phyloP scores from a whole-genome alignment of 1,284 basidiomycete species.

The Irpex sp. region DNA sequence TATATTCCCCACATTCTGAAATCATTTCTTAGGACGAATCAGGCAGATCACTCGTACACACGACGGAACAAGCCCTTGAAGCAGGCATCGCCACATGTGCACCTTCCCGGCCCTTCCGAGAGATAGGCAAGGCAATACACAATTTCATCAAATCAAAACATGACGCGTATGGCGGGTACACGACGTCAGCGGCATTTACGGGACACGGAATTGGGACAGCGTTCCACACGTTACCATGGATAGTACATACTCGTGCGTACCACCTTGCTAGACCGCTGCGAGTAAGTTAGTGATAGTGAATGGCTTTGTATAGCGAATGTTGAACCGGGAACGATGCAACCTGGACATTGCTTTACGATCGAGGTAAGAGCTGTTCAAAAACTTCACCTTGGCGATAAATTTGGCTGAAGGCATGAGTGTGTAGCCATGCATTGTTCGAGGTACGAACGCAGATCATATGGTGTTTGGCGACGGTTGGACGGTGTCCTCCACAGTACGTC shows the following conservation, averaged over 20 bases:
- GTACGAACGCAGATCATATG: constrained; percentile 57
- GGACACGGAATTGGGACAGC: constrained; percentile 85
- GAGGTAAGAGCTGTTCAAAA: constrained; percentile 43
- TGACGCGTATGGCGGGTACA: constrained; percentile 27
- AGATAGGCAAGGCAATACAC: constrained; percentile 77
- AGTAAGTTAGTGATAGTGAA: background rate
- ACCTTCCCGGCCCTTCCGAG: constrained; percentile 67
- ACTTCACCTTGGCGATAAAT: background rate
- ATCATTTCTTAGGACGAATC: constrained; percentile 49
- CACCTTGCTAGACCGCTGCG: background rate
- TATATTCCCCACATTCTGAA: background rate
- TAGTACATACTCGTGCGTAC: constrained; percentile 62
- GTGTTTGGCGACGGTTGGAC: constrained; percentile 90
- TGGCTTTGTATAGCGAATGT: constrained; percentile 56
- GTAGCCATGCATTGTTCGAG: constrained; percentile 76
- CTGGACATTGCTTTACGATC: constrained; percentile 87
- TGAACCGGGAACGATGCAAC: constrained; percentile 72
- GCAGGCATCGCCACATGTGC: constrained; percentile 73
- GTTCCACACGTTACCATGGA: constrained; percentile 85
- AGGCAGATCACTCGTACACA: constrained; percentile 57
- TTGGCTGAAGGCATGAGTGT: background rate
- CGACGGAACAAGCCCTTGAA: constrained; percentile 64
- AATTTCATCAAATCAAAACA: constrained; percentile 39
- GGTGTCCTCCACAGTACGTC: constrained; percentile 67
- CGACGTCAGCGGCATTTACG: constrained; percentile 67